Evolutionary conservation across 75 land plant genomes (phyloP).

Genomic region (Chamaecyparis obtusa): DNA sequence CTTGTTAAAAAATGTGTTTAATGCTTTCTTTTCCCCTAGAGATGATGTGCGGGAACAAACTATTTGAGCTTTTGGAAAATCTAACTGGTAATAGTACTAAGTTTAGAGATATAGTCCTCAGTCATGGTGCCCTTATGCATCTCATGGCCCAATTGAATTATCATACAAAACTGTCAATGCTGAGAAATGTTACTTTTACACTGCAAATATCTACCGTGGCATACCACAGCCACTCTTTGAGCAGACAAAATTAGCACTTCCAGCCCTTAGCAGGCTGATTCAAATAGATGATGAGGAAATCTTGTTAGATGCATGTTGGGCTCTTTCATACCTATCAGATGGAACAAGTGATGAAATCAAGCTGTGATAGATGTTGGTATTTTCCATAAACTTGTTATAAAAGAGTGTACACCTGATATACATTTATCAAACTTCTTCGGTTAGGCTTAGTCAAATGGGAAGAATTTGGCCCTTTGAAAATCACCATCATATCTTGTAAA

Average conservation of each 20-base stretch:
- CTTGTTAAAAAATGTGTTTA: too few relatives aligned
- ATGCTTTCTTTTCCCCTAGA: too few relatives aligned
- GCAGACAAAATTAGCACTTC: slow-evolving; percentile 44
- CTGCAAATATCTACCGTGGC: slow-evolving; percentile 83
- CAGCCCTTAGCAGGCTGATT: slow-evolving; percentile 52
- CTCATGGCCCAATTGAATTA: slow-evolving; percentile 63
- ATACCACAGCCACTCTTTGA: slow-evolving; percentile 80
- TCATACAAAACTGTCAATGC: slow-evolving; percentile 67
- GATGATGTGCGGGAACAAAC: slow-evolving; percentile 81
- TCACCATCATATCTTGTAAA: too few relatives aligned
- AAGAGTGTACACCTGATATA: too few relatives aligned
- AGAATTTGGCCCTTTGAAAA: too few relatives aligned
- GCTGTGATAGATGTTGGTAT: slow-evolving; percentile 61
- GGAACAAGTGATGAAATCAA: slow-evolving; percentile 66
- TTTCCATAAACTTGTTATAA: slow-evolving; percentile 51
- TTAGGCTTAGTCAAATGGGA: too few relatives aligned
- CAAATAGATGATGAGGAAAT: slow-evolving; percentile 62
- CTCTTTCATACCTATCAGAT: slow-evolving; percentile 68
- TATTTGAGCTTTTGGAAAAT: slow-evolving; percentile 81
- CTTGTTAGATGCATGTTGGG: slow-evolving; percentile 44
- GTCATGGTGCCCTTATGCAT: slow-evolving; percentile 65
- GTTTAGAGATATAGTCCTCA: slow-evolving; percentile 64
- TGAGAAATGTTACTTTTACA: slow-evolving; percentile 84
- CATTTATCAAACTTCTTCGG: too few relatives aligned
- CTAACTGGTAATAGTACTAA: slow-evolving; percentile 71